Conservation (phyloP, 176 grass and related monocot species). For the Bonia amplexicaulis region DNA sequence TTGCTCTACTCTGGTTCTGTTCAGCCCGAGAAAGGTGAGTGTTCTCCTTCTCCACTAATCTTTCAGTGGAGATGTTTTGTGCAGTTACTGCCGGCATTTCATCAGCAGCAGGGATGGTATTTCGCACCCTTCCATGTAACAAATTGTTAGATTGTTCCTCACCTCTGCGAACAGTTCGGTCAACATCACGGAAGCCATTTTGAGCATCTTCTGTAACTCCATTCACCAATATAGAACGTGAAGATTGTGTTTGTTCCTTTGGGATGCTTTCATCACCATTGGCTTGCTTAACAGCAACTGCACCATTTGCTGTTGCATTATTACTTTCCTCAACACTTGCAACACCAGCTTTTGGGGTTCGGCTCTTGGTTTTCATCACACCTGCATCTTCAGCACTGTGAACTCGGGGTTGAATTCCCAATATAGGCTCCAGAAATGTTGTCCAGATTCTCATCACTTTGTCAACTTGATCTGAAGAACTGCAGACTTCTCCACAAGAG, state of each 20-base stretch:
- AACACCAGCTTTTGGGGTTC: constrained; percentile 29
- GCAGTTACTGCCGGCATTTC: constrained; percentile 31
- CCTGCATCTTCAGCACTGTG: constrained; percentile 37
- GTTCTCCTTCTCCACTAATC: constrained; percentile 1
- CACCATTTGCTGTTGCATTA: constrained; percentile 25
- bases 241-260: constrained; percentile 16
- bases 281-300: constrained; percentile 12
- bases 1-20: constrained; percentile 32
- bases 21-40: constrained; percentile 22
- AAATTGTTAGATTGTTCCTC: constrained; percentile 18
- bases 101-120: constrained; percentile 24
- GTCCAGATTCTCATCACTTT: constrained; percentile 63
- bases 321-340: constrained; percentile 41
- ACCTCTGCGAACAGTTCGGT: constrained; percentile 10
- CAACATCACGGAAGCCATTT: constrained; percentile 29
- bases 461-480: constrained; percentile 45
- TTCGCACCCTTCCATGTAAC: neutral
- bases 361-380: constrained; percentile 30
- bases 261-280: constrained; percentile 18
- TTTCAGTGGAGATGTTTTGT: constrained; percentile 32
- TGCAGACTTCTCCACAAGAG: constrained; percentile 68
- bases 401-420: constrained; percentile 42
- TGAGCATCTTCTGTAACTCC: constrained; percentile 25
- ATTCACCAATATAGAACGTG: constrained; percentile 6
- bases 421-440: constrained; percentile 57